Percentiles rank a stretch among this genome's conserved stretches.
phyloP scores from a whole-genome alignment of 1,284 basidiomycete genomes.

The Puccinia hordei region DNA sequence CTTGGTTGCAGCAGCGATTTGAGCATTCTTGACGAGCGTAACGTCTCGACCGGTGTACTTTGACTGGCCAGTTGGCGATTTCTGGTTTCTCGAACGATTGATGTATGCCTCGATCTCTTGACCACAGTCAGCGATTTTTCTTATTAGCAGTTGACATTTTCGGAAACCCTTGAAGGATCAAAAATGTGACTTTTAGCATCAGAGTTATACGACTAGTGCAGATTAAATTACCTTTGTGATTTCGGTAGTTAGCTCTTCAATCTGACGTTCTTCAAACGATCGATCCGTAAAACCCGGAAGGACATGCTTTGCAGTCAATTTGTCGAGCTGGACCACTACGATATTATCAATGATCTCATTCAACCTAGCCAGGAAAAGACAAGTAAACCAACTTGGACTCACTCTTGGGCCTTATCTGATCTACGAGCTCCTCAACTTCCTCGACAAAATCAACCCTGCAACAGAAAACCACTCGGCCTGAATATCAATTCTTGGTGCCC shows the following conservation, averaged over 20 bases:
- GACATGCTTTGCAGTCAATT: slow-evolving; percentile 90
- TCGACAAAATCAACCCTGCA: slow-evolving; percentile 87
- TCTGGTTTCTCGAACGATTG: slow-evolving; percentile 3
- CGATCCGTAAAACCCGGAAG: slow-evolving; percentile 96
- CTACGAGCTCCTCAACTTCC: slow-evolving; percentile 78
- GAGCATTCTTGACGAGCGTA: slow-evolving; percentile 85
- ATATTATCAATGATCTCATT: slow-evolving; percentile 50
- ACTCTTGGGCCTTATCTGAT: slow-evolving; percentile 75
- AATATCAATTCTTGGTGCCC: slow-evolving; percentile 51
- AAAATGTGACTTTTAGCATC: too few species aligned
- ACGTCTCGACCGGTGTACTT: slow-evolving; percentile 61
- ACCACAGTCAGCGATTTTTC: slow-evolving; percentile 42
- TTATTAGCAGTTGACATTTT: slow-evolving; percentile 39
- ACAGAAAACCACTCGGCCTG: slow-evolving; percentile 52
- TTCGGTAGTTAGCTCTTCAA: slow-evolving; percentile 79
- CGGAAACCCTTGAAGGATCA: slow-evolving; percentile 30
- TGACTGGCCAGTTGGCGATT: not conserved
- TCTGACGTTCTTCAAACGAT: slow-evolving; percentile 86
- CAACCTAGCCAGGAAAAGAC: slow-evolving; percentile 2
- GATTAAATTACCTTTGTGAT: slow-evolving; percentile 75
- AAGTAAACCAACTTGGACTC: slow-evolving; percentile 58
- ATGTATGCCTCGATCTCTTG: slow-evolving; percentile 36
- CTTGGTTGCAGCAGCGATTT: slow-evolving; percentile 88
- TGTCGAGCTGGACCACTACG: slow-evolving; percentile 77
- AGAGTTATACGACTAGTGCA: not conserved